Evolutionary conservation across 305 asterid genomes (phyloP).

Genomic region (Stenogyne calaminthoides): DNA sequence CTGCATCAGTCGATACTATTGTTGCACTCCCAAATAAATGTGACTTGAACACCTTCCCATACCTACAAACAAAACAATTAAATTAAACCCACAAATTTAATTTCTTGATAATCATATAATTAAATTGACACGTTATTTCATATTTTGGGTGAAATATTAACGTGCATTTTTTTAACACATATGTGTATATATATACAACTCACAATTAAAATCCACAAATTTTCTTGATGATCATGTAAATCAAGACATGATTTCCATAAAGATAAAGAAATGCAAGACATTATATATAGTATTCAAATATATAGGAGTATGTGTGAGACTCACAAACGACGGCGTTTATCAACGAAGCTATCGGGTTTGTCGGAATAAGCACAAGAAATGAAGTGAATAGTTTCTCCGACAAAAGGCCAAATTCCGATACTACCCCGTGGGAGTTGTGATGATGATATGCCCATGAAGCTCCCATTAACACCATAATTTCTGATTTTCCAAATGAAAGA

Average conservation of each 20-base stretch:
- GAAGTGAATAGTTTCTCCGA: slow-evolving; percentile 88
- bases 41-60: slow-evolving; percentile 87
- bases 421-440: slow-evolving; percentile 58
- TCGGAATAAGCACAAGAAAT: slow-evolving; percentile 78
- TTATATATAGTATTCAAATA: too few species aligned
- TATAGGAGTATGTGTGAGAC: slow-evolving; percentile 30
- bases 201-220: too few species aligned
- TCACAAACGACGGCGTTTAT: slow-evolving; percentile 73
- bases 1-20: slow-evolving; percentile 85
- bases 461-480: not conserved
- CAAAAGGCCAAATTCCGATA: slow-evolving; percentile 75
- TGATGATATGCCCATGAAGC: slow-evolving; percentile 20
- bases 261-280: too few species aligned
- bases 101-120: too few species aligned
- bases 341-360: slow-evolving; percentile 68
- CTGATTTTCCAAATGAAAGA: slow-evolving; percentile 35
- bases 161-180: too few species aligned
- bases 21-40: slow-evolving; percentile 87
- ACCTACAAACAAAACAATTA: slow-evolving; percentile 40
- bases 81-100: not conserved
- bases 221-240: too few species aligned
- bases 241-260: too few species aligned
- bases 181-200: too few species aligned
- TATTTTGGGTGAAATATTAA: too few species aligned
- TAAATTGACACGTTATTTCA: too few species aligned